phyloP scores from a whole-genome alignment of 257 asterid genomes.

The Asclepias syriaca region DNA sequence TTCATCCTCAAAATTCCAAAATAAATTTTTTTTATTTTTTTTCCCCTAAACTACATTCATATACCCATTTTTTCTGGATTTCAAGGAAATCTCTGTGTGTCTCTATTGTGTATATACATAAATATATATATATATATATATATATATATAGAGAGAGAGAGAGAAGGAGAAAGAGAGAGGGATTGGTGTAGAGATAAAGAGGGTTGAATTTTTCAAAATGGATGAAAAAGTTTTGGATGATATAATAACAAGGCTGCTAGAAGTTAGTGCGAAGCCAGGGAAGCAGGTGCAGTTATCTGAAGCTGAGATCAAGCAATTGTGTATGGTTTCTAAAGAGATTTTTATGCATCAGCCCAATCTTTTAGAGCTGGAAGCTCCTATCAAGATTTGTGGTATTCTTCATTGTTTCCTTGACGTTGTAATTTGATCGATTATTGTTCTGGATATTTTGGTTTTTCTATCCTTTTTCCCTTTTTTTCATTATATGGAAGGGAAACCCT shows the following conservation, averaged over 20 bases:
- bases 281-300: constrained; percentile 35
- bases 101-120: neutral
- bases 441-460: neutral
- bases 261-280: constrained; percentile 29
- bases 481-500: neutral
- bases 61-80: neutral
- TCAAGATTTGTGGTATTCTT: constrained; percentile 37
- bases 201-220: constrained; percentile 9
- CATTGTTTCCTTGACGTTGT: neutral
- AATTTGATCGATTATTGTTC: neutral
- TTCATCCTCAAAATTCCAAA: neutral
- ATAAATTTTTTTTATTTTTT: neutral
- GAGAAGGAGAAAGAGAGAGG: neutral
- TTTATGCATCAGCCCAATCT: constrained; percentile 38
- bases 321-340: constrained; percentile 24
- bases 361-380: constrained; percentile 43
- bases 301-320: constrained; percentile 31
- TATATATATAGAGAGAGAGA: neutral
- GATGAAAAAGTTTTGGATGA: constrained; percentile 32
- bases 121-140: too few species aligned
- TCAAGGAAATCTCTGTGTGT: neutral
- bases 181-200: neutral
- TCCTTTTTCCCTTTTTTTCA: neutral
- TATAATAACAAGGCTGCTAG: constrained; percentile 32
- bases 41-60: neutral